Evolutionary conservation across 805 yeast genomes (phyloP), one percentile per base, ranked within the genome.

Genomic region (Sugiyamaella valdiviana): DNA sequence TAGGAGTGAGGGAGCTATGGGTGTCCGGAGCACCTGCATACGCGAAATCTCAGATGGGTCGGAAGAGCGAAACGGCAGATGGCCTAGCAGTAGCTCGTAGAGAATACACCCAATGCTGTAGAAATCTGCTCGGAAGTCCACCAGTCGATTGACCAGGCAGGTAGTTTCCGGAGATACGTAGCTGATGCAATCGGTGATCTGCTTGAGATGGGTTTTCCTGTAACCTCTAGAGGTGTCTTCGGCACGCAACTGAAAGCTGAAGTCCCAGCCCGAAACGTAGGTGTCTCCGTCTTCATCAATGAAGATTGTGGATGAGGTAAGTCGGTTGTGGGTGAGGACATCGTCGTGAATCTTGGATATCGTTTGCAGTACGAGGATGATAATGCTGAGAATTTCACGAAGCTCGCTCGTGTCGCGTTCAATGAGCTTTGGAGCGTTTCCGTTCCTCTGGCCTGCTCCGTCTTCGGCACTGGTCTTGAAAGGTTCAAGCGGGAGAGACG

Each of bases 121-220:
- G 42, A 74, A 64, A 56, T 77, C 80, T 0, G 80, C 67, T 42
- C 77, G 63, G 54, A 62, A 69, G 51, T 76, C 79, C 17, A 73
- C 75, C 3, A 66, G 58, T 12, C 66, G 58, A 24, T 62, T 62
- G 14, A 57, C 57, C 22, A 68, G 69, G 1, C 76, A 73, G 20
- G 75, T 68, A 5, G 71, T 66, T 57, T 77, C 81, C 0, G 81
- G 81, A 1, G 79, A 71, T 52, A 74, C 69, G 53, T 70, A 77
- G 0, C 77, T 76, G 17, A 75, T 57, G 50, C 70, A 63, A 23
- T 68, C 70, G 1, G 66, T 64, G 14, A 73, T 60, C 24, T 63
- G 64, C 45, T 63, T 57, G 50, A 69, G 61, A 51, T 74, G 72
- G n/a, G 67, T 58, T 26, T 69, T 64, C 22, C 79, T 57, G 51